phyloP scores from a whole-genome alignment of 2,329 filamentous ascomycete species.

The Fusarium clavum region DNA sequence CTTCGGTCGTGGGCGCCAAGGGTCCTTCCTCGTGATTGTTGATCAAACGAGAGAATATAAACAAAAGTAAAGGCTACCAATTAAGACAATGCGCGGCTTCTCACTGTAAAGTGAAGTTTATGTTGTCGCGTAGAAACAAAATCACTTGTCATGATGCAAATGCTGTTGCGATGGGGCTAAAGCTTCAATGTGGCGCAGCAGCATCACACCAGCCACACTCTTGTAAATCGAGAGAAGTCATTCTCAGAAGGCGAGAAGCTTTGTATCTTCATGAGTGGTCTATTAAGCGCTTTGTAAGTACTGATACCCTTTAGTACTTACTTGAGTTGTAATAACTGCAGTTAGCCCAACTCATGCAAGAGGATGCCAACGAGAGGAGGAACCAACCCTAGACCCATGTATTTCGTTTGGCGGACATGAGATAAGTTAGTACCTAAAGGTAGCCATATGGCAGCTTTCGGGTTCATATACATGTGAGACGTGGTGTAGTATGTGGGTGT shows the following conservation, averaged over 20 bases:
- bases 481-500: neutral
- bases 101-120: neutral
- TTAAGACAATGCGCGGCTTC: too few species aligned
- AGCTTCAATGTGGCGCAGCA: slow-evolving; percentile 22
- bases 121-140: neutral
- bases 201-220: slow-evolving; percentile 9
- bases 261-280: neutral
- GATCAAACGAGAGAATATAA: neutral
- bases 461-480: neutral
- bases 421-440: too few species aligned
- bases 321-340: neutral
- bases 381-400: neutral
- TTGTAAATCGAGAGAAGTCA: neutral
- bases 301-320: neutral
- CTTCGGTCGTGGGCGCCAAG: too few species aligned
- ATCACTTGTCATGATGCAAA: slow-evolving; percentile 26
- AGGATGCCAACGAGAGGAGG: neutral
- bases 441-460: neutral
- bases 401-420: neutral
- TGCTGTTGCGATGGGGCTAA: slow-evolving; percentile 32
- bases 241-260: neutral
- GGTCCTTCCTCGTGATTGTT: too few species aligned
- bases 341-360: neutral
- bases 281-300: neutral
- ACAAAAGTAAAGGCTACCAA: neutral